phyloP scores from a whole-genome alignment of 2,329 filamentous ascomycete genomes.

The Penicillium janthinellum region DNA sequence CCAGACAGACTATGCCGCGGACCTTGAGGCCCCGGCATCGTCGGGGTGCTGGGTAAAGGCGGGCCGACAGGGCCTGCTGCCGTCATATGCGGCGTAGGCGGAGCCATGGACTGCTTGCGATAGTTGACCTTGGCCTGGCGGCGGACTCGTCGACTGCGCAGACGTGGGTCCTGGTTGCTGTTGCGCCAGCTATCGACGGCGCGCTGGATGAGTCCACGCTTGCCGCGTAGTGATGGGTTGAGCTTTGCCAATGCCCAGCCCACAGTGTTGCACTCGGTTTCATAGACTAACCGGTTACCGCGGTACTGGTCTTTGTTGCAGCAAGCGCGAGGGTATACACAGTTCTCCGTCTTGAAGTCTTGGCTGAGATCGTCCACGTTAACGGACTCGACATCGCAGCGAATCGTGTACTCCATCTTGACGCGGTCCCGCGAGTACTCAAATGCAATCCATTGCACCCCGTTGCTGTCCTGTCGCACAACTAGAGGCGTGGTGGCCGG shows the following conservation, averaged over 20 bases:
- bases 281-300: slow-evolving; percentile 92
- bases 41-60: slow-evolving; percentile 61
- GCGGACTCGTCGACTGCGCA: slow-evolving; percentile 87
- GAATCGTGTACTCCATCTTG: slow-evolving; percentile 99
- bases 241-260: slow-evolving; percentile 97
- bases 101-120: slow-evolving; percentile 67
- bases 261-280: slow-evolving; percentile 99
- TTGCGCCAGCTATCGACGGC: slow-evolving; percentile 99
- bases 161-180: slow-evolving; percentile 91
- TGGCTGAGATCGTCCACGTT: slow-evolving; percentile 79
- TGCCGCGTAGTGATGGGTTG: slow-evolving; percentile 86
- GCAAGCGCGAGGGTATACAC: slow-evolving; percentile 93
- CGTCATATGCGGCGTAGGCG: slow-evolving; percentile 65
- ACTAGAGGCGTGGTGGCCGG: slow-evolving; percentile 94
- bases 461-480: slow-evolving; percentile 91
- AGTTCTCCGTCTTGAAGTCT: slow-evolving; percentile 98
- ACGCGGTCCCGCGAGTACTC: slow-evolving; percentile 96
- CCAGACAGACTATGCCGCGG: slow-evolving; percentile 37
- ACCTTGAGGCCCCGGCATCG: slow-evolving; percentile 53
- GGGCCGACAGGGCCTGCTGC: slow-evolving; percentile 62
- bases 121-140: slow-evolving; percentile 96
- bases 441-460: slow-evolving; percentile 98
- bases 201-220: slow-evolving; percentile 92
- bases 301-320: slow-evolving; percentile 95
- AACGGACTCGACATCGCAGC: slow-evolving; percentile 96